Base-by-base conservation (phyloP, 2,329 filamentous ascomycete genomes). In the Hypoxylon sp. region DNA sequence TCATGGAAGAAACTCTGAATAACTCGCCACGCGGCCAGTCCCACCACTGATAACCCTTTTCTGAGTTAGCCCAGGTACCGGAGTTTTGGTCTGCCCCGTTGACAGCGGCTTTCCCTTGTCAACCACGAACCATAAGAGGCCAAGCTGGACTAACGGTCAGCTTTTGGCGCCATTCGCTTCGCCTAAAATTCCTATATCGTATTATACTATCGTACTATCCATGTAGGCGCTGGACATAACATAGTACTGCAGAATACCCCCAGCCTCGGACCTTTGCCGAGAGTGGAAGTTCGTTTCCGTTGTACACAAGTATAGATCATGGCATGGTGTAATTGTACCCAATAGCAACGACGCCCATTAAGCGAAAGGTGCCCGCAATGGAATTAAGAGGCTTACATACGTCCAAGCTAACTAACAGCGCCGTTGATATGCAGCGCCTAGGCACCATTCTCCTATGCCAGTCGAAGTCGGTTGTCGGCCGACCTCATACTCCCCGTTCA, bases 261-360 rank as follows among this genome's bases (percentile, higher is more conserved):
- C 42, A 37, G 44, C 24, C 22, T 52, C 54, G 65, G 62, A 24
- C 35, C 42, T 58, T 50, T 57, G 24, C 60, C 64, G 14, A 68
- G 65, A 70, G 31, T 53, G 58, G 68, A 66, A 71, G 42, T 66
- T 61, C 17, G 37, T 37, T 46, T 66, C 62, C 54, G 68, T 33
- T 48, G 46, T 26, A 60, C 29, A 37, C 44, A 59, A 63, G 50
- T 57, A 62, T 57, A 53, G 37, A 37, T 58, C 51, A 31, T 42
- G 46, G 14, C 14, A 54, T 44, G 39, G 31, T 60, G 44, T n/a
- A 24, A 51, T 50, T 52, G 47, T 61, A 55, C 33, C 68, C 59
- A 71, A 66, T 69, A n/a, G 53, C 14, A 60, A 19, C 33, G 44
- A 52, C 39, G 29, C 51, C 39, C 19, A 11, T 51, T 66, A 47